Conservation (phyloP, 2,329 filamentous ascomycete species). For the Macrophomina tecta region DNA sequence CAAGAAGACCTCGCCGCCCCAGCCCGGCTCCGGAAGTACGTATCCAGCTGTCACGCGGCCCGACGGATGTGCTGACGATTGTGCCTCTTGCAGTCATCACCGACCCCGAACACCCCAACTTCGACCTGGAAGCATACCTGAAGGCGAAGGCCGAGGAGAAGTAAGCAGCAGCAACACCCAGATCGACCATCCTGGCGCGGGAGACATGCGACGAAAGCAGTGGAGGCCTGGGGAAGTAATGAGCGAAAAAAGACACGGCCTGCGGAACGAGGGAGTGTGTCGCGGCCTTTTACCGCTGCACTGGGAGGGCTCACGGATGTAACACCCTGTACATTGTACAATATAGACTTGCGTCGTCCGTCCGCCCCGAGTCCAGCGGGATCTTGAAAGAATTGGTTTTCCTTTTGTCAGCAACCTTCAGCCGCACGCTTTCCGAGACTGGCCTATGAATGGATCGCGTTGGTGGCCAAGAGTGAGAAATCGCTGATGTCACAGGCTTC, state of each 20-base stretch:
- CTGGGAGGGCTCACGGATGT: conserved; percentile 34
- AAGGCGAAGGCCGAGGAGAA: conserved; percentile 62
- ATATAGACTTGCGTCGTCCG: conserved; percentile 42
- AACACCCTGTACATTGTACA: conserved; percentile 50
- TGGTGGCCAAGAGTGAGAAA: not conserved
- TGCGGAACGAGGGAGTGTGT: conserved; percentile 31
- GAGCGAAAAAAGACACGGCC: conserved; percentile 24
- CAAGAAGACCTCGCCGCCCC: conserved; percentile 69
- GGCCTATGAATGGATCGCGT: not conserved
- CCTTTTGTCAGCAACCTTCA: conserved; percentile 5
- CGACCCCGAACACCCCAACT: conserved; percentile 84
- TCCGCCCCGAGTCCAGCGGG: conserved; percentile 22
- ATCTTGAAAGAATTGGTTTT: conserved; percentile 22
- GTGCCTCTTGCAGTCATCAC: conserved; percentile 36
- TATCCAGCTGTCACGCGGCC: conserved; percentile 31
- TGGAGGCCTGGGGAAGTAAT: conserved; percentile 21
- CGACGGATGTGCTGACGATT: conserved; percentile 6
- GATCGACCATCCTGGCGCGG: not conserved
- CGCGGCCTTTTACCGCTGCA: conserved; percentile 30
- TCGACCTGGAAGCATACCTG: conserved; percentile 89
- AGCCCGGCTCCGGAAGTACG: conserved; percentile 46
- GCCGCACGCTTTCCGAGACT: not conserved
- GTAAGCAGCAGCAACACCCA: conserved; percentile 28
- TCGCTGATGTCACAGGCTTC: not conserved
- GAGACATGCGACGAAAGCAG: conserved; percentile 1